Percentiles rank a stretch among this genome's conserved stretches.
Evolutionary conservation across 73 alveolate genomes (phyloP).

Genomic region (Blepharisma stoltei): DNA sequence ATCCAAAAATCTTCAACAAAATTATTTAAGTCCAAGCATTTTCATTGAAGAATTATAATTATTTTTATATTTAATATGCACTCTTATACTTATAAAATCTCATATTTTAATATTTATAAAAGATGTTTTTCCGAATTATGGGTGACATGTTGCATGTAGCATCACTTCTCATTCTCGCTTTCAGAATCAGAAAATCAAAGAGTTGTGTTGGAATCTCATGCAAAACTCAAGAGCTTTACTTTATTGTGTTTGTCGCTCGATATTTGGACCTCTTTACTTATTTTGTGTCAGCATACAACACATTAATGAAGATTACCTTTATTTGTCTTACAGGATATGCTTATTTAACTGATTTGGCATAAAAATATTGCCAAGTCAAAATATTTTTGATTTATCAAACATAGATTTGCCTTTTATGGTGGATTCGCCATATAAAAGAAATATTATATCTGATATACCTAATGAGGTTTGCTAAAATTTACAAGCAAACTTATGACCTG

Average conservation of each 20-base stretch:
- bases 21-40: too few relatives aligned
- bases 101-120: slow-evolving; percentile 31
- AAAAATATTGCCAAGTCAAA: too few relatives aligned
- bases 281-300: slow-evolving; percentile 81
- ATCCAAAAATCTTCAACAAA: too few relatives aligned
- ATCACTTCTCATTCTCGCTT: slow-evolving; percentile 74
- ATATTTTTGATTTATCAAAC: too few relatives aligned
- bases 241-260: slow-evolving; percentile 75
- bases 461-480: slow-evolving; percentile 77
- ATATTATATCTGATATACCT: slow-evolving; percentile 71
- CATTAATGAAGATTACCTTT: slow-evolving; percentile 80
- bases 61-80: too few relatives aligned
- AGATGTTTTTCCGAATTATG: slow-evolving; percentile 68
- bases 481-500: slow-evolving; percentile 73
- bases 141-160: slow-evolving; percentile 85
- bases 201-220: slow-evolving; percentile 79
- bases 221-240: slow-evolving; percentile 87
- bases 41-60: too few relatives aligned
- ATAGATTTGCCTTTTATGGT: too few relatives aligned
- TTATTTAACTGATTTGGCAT: too few relatives aligned
- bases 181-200: slow-evolving; percentile 70
- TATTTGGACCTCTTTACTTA: slow-evolving; percentile 82
- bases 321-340: slow-evolving; percentile 63
- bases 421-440: too few relatives aligned
- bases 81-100: background rate